phyloP scores from a whole-genome alignment of 257 asterid species.

The Capsicum chinense region DNA sequence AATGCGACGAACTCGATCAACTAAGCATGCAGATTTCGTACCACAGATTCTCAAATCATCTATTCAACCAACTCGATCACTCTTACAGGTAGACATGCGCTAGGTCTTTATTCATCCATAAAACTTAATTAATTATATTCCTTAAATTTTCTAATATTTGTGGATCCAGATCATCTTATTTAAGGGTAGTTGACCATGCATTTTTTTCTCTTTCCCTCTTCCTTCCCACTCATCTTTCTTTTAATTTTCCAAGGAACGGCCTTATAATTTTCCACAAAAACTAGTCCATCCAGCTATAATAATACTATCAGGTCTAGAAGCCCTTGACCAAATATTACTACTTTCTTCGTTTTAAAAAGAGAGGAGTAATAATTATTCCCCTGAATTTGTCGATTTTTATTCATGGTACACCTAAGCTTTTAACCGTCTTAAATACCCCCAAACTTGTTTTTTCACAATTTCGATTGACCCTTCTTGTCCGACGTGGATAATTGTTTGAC shows the following conservation, averaged over 20 bases:
- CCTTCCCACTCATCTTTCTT: not conserved
- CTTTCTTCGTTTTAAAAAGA: too few species aligned
- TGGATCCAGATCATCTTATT: not conserved
- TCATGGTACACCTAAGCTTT: too few species aligned
- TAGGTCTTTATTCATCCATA: not conserved
- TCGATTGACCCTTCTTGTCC: too few species aligned
- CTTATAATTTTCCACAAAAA: not conserved
- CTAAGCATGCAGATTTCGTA: rapidly evolving
- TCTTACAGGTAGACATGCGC: too few species aligned
- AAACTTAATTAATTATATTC: not conserved
- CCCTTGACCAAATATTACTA: not conserved
- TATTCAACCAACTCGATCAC: not conserved
- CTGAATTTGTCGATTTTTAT: too few species aligned
- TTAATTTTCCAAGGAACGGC: not conserved
- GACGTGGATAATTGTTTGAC: too few species aligned
- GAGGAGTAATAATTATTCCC: too few species aligned
- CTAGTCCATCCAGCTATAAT: not conserved
- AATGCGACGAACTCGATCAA: not conserved
- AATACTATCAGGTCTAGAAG: constrained; percentile 1
- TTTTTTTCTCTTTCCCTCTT: not conserved
- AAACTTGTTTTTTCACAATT: too few species aligned
- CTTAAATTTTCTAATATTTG: not conserved
- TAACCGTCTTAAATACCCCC: too few species aligned
- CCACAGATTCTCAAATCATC: not conserved
- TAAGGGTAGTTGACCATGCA: not conserved